Conservation (phyloP, 176 grass and related monocot genomes). For the Carex parvula region DNA sequence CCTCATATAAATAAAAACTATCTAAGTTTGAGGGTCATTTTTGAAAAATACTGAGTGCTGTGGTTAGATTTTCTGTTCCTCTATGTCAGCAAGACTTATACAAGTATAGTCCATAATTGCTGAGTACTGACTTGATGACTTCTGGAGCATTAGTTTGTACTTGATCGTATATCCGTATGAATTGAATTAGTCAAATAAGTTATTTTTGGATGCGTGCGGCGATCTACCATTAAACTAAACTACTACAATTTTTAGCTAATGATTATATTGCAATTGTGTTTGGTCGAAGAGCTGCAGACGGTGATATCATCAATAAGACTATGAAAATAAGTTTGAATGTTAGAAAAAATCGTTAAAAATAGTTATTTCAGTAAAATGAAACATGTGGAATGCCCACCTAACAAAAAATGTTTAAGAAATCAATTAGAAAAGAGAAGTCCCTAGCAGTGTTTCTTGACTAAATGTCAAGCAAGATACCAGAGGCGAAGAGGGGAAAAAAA, state of each 20-base stretch:
- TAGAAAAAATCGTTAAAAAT: no score
- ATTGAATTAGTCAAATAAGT: background rate
- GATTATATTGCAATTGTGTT: background rate
- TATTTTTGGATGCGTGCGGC: background rate
- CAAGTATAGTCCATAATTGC: no score
- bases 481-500: no score
- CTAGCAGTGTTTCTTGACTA: background rate
- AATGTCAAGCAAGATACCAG: background rate
- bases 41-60: no score
- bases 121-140: no score
- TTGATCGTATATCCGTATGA: background rate
- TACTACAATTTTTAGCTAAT: no score
- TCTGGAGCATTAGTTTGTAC: background rate
- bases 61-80: no score
- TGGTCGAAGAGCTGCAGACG: background rate
- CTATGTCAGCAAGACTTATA: no score
- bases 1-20: no score
- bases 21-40: no score
- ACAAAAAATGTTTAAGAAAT: background rate
- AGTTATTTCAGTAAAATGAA: no score
- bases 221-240: background rate
- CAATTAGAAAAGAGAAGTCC: background rate
- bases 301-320: background rate
- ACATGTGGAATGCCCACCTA: no score
- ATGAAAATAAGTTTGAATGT: background rate